These are phyloP conservation scores for Chlorella sorokiniana DNA, from an alignment of 139 green algal species.

Conservation along the genomic window DNA sequence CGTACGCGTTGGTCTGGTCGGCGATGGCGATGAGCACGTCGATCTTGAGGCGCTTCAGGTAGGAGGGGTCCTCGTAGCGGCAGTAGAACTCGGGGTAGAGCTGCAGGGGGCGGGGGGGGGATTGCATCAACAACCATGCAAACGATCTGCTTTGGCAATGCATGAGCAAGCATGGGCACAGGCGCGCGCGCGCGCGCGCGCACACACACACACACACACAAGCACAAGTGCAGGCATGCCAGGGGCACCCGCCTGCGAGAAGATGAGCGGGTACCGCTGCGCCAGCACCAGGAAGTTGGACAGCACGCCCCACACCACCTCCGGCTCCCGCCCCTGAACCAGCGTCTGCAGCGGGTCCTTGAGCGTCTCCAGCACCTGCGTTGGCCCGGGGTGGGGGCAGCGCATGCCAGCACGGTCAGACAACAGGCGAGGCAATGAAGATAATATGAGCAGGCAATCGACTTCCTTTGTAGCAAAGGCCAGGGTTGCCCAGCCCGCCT, in stretches of 20 bases:
- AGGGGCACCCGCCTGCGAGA: constrained; percentile 44
- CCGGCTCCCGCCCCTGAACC: constrained; percentile 69
- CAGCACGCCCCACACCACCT: constrained; percentile 85
- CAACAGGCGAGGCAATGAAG: not conserved
- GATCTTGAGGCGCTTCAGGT: constrained; percentile 95
- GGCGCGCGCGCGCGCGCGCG: too few species aligned
- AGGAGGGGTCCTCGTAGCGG: constrained; percentile 87
- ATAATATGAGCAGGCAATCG: too few species aligned
- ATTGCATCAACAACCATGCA: not conserved
- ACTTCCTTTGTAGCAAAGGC: too few species aligned
- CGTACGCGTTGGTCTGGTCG: constrained; percentile 85
- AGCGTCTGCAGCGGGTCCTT: constrained; percentile 90
- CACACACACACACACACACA: too few species aligned
- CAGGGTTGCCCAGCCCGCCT: not conserved
- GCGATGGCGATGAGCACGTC: constrained; percentile 88
- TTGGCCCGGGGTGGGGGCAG: not conserved
- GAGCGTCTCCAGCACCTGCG: constrained; percentile 90
- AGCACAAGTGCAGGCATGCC: not conserved
- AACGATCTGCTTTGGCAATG: not conserved
- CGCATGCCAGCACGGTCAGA: not conserved
- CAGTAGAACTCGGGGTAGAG: constrained; percentile 93
- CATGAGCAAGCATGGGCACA: too few species aligned
- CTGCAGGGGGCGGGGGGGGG: constrained; percentile 11
- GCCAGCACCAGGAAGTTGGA: constrained; percentile 88
- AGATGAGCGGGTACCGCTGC: constrained; percentile 76